Evolutionary conservation across 805 yeast species (phyloP).

Genomic region (Starmerella gropengiesseri): DNA sequence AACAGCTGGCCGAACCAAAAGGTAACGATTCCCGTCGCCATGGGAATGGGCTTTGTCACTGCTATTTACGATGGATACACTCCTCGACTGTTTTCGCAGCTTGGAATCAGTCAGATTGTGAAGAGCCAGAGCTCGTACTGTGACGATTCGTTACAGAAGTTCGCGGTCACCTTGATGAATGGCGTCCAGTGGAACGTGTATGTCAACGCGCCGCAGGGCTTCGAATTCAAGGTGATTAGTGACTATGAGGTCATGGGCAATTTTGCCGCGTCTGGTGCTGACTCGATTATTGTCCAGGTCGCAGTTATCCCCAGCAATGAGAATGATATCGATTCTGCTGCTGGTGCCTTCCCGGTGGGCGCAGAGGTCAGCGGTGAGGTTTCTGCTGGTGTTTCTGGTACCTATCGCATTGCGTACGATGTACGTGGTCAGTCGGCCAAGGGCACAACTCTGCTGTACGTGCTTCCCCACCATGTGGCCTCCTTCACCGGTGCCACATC

Average conservation of each 20-base stretch:
- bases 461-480: conserved; percentile 55
- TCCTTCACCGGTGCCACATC: conserved; percentile 33
- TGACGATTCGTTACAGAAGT: conserved; percentile 31
- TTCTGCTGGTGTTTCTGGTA: conserved; percentile 35
- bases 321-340: conserved; percentile 45
- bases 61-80: conserved; percentile 41
- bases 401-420: conserved; percentile 40
- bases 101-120: conserved; percentile 37
- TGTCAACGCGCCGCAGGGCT: conserved; percentile 33
- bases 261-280: conserved; percentile 26
- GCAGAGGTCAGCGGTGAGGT: conserved; percentile 41
- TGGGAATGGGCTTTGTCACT: conserved; percentile 76
- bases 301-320: conserved; percentile 37
- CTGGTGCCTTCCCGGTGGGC: conserved; percentile 53
- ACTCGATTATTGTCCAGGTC: conserved; percentile 38
- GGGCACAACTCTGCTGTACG: conserved; percentile 40
- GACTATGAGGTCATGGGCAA: conserved; percentile 32
- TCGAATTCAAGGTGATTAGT: conserved; percentile 30
- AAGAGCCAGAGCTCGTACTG: conserved; percentile 22
- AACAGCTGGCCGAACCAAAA: conserved; percentile 13
- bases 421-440: conserved; percentile 41
- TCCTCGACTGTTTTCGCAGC: conserved; percentile 37
- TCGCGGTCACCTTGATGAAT: conserved; percentile 33
- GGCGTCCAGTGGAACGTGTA: conserved; percentile 44
- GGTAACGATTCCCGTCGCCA: conserved; percentile 48